phyloP scores from a whole-genome alignment of 208 protist species.

The Trypanosoma vivax region DNA sequence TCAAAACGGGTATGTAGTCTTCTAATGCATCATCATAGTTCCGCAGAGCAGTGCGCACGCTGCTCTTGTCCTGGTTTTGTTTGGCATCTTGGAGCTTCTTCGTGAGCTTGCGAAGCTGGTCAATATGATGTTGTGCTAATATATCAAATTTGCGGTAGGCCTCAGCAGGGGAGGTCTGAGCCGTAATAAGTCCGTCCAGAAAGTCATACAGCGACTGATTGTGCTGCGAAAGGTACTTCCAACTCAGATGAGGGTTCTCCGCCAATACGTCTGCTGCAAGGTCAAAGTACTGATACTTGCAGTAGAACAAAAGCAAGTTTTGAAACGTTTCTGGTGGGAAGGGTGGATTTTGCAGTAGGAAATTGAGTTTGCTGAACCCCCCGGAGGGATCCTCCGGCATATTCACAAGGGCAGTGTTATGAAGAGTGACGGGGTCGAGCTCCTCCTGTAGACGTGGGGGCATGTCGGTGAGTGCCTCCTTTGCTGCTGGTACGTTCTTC shows the following conservation, averaged over 20 bases:
- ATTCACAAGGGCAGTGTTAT: slow-evolving; percentile 97
- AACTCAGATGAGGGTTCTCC: slow-evolving; percentile 93
- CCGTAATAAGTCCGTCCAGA: slow-evolving; percentile 92
- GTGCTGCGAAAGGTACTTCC: slow-evolving; percentile 90
- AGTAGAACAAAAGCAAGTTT: slow-evolving; percentile 96
- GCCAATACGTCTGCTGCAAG: slow-evolving; percentile 94
- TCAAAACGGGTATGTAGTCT: slow-evolving; percentile 94
- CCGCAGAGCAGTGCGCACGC: slow-evolving; percentile 71
- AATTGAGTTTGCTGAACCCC: slow-evolving; percentile 96
- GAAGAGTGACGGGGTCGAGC: slow-evolving; percentile 95
- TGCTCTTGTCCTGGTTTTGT: slow-evolving; percentile 80
- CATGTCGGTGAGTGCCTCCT: slow-evolving; percentile 96
- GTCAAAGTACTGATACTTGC: slow-evolving; percentile 95
- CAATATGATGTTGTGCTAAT: slow-evolving; percentile 91
- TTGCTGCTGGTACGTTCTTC: slow-evolving; percentile 87
- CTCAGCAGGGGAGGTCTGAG: slow-evolving; percentile 93
- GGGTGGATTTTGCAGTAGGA: slow-evolving; percentile 92
- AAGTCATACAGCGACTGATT: slow-evolving; percentile 93
- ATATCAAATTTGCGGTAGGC: slow-evolving; percentile 96
- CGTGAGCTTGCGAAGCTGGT: slow-evolving; percentile 91
- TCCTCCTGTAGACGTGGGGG: slow-evolving; percentile 93
- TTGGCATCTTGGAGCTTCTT: slow-evolving; percentile 94
- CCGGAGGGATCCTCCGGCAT: slow-evolving; percentile 93
- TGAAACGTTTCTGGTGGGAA: slow-evolving; percentile 96
- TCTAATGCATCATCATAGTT: slow-evolving; percentile 93